Conservation (phyloP, 345 rosid species). For the Kernera saxatilis region DNA sequence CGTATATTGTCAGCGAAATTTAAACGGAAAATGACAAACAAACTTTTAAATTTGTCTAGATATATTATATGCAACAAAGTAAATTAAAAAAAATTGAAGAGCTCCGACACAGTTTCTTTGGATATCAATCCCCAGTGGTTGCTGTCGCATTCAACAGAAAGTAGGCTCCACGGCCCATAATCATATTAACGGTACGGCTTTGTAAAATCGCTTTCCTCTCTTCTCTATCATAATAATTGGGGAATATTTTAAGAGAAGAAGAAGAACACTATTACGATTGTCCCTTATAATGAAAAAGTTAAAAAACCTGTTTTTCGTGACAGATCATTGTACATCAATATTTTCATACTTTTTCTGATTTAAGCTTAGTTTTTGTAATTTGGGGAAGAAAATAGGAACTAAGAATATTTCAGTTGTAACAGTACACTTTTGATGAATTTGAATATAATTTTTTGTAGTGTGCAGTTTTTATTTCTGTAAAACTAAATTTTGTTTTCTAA, state of each 20-base stretch:
- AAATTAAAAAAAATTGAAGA: not conserved
- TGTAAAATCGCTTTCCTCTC: constrained; percentile 4
- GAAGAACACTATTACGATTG: not conserved
- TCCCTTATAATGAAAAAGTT: not conserved
- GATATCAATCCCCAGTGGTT: constrained; percentile 14
- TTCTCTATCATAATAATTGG: not conserved
- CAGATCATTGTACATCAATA: not conserved
- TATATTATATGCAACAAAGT: not conserved
- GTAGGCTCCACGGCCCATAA: constrained; percentile 39
- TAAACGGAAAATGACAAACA: not conserved
- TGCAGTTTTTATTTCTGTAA: not conserved
- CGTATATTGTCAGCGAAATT: not conserved
- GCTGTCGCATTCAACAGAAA: constrained; percentile 26
- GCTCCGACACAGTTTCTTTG: constrained; percentile 28
- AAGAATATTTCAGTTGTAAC: not conserved
- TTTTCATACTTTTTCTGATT: not conserved
- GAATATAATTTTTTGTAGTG: not conserved
- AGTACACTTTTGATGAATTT: no score
- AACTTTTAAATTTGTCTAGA: not conserved
- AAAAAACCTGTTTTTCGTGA: not conserved
- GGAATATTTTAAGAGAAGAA: not conserved
- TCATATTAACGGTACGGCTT: constrained; percentile 32
- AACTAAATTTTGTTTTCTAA: not conserved
- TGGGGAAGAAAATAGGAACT: no score
- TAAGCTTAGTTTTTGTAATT: not conserved